phyloP scores from a whole-genome alignment of 768 basidiomycete species.

The Xerocomus brunneocitrinus region DNA sequence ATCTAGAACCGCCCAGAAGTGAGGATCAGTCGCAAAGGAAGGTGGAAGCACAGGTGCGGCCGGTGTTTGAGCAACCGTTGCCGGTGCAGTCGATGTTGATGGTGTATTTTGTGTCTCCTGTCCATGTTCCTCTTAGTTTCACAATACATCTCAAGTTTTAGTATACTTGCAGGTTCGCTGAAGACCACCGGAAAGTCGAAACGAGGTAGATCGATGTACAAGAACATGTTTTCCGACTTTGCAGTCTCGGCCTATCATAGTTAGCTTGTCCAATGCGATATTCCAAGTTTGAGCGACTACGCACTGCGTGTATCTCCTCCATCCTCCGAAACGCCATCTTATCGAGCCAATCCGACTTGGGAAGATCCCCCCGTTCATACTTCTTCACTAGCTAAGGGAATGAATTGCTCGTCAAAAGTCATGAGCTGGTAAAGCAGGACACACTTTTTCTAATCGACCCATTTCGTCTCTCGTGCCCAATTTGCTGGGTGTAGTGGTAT shows the following conservation, averaged over 20 bases:
- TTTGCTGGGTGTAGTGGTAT: constrained; percentile 87
- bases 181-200: constrained; percentile 98
- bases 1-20: constrained; percentile 85
- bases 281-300: constrained; percentile 19
- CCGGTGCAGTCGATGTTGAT: constrained; percentile 39
- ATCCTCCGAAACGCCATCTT: constrained; percentile 90
- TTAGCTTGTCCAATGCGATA: not conserved
- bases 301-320: constrained; percentile 88
- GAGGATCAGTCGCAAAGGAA: constrained; percentile 57
- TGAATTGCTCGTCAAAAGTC: not conserved
- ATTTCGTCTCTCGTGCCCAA: constrained; percentile 80
- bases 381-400: constrained; percentile 77
- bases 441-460: constrained; percentile 89
- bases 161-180: constrained; percentile 69
- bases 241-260: constrained; percentile 73
- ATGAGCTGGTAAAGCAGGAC: constrained; percentile 1
- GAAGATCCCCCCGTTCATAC: constrained; percentile 89
- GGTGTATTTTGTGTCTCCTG: constrained; percentile 41
- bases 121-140: not conserved
- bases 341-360: constrained; percentile 95
- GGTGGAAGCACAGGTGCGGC: constrained; percentile 38
- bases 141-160: not conserved
- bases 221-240: constrained; percentile 90
- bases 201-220: constrained; percentile 92
- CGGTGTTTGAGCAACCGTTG: constrained; percentile 41